These are phyloP conservation scores for Wilhelminamyces savonicus DNA, from an alignment of 805 yeast species.

Conservation along the genomic window DNA sequence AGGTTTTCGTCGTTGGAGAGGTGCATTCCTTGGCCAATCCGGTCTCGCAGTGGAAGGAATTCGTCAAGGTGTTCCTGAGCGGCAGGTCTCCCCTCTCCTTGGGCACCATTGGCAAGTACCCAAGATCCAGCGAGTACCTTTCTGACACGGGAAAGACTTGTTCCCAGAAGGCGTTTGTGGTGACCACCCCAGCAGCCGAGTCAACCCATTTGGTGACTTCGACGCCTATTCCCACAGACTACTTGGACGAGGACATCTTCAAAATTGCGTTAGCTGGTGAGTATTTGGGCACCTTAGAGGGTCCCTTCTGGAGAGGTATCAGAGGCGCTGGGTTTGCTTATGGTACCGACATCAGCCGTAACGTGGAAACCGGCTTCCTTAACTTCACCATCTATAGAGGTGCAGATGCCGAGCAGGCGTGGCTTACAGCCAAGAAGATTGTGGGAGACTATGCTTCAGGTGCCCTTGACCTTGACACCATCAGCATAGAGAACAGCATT, in stretches of 20 bases:
- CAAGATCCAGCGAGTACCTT: slow-evolving; percentile 47
- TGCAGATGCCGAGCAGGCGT: slow-evolving; percentile 68
- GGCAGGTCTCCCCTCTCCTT: too few relatives aligned
- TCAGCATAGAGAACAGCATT: slow-evolving; percentile 64
- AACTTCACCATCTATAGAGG: slow-evolving; percentile 72
- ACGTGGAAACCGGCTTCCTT: slow-evolving; percentile 62
- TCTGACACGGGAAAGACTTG: slow-evolving; percentile 53
- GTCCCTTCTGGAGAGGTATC: slow-evolving; percentile 95
- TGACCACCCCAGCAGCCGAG: slow-evolving; percentile 79
- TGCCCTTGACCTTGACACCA: slow-evolving; percentile 44
- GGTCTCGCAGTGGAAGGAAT: slow-evolving; percentile 50
- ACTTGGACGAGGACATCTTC: slow-evolving; percentile 49
- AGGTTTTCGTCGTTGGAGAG: slow-evolving; percentile 70
- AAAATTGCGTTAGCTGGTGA: slow-evolving; percentile 69
- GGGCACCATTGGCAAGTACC: slow-evolving; percentile 32
- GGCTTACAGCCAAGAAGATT: slow-evolving; percentile 56
- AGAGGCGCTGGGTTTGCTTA: slow-evolving; percentile 94
- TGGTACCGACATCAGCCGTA: slow-evolving; percentile 52
- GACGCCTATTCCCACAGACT: slow-evolving; percentile 51
- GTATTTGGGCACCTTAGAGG: slow-evolving; percentile 81
- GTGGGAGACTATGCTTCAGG: slow-evolving; percentile 59
- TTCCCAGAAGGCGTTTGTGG: slow-evolving; percentile 49
- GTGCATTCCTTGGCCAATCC: slow-evolving; percentile 46
- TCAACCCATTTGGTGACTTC: slow-evolving; percentile 62
- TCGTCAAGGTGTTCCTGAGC: slow-evolving; percentile 18